These are phyloP conservation scores for Spirogloea muscicola DNA, from an alignment of 139 green algal genomes.

Conservation along the genomic window DNA sequence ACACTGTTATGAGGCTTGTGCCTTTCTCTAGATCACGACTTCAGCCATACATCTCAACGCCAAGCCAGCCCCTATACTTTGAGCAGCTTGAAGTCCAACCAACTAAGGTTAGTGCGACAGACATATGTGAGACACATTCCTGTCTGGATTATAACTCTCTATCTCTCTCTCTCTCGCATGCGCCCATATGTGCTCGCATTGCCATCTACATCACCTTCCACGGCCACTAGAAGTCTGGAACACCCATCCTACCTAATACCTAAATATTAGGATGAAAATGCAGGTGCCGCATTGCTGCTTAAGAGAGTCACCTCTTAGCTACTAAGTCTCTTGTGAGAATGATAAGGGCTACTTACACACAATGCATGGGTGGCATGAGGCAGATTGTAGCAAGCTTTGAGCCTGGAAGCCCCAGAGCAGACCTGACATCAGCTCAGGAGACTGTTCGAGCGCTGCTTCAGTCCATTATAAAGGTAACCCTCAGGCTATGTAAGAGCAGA, in stretches of 20 bases:
- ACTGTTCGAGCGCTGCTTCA: constrained; percentile 31
- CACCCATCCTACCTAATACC: not conserved
- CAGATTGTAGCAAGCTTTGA: constrained; percentile 37
- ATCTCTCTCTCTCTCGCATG: no score
- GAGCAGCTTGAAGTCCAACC: constrained; percentile 33
- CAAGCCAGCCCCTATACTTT: constrained; percentile 25
- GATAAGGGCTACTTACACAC: not conserved
- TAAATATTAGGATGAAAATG: not conserved
- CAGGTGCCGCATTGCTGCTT: not conserved
- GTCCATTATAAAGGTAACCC: constrained; percentile 35
- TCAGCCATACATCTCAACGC: not conserved
- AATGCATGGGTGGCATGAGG: not conserved
- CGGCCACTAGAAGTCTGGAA: not conserved
- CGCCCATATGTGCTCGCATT: no score
- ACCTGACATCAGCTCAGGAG: constrained; percentile 38
- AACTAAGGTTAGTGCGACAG: constrained; percentile 29
- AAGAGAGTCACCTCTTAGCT: not conserved
- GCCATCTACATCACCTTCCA: no score
- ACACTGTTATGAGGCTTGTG: constrained; percentile 37
- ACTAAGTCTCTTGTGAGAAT: not conserved
- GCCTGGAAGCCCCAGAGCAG: not conserved
- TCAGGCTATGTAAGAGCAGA: not conserved
- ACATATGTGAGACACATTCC: no score
- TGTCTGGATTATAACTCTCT: no score
- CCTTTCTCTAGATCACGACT: constrained; percentile 3